These are phyloP conservation scores for Phytophthora kernoviae DNA, from an alignment of 352 stramenopile genomes.

Conservation along the genomic window DNA sequence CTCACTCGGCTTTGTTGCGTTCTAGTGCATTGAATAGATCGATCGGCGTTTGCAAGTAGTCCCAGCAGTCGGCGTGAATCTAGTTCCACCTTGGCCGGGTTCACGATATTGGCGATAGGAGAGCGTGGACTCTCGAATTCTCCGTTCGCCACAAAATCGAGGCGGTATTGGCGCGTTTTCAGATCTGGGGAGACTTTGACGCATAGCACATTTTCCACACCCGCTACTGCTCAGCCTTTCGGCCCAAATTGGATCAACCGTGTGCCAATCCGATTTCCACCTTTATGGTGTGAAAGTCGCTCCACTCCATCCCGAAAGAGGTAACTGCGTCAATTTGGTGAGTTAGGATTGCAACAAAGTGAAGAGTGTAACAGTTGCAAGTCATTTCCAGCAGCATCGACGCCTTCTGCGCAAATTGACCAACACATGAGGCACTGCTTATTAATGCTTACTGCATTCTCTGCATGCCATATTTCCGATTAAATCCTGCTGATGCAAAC, in stretches of 20 bases:
- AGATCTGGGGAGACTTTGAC: conserved; percentile 9
- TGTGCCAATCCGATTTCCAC: conserved; percentile 27
- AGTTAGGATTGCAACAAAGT: neutral
- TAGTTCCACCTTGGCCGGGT: neutral
- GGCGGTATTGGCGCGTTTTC: conserved; percentile 12
- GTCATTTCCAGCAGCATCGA: neutral
- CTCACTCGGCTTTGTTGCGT: too few relatives aligned
- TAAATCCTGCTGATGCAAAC: neutral
- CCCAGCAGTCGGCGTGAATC: conserved; percentile 18
- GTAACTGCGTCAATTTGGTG: neutral
- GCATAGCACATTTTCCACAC: conserved; percentile 27
- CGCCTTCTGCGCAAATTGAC: neutral
- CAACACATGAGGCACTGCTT: neutral
- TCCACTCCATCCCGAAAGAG: conserved; percentile 2
- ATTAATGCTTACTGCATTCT: neutral
- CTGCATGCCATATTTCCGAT: neutral
- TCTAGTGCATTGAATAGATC: neutral
- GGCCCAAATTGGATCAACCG: conserved; percentile 16
- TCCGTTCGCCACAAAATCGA: conserved; percentile 10
- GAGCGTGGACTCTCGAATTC: neutral
- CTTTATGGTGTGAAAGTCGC: conserved; percentile 32
- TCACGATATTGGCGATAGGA: conserved; percentile 4
- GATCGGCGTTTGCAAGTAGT: neutral
- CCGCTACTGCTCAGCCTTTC: conserved; percentile 24
- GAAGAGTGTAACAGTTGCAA: neutral